Evolutionary conservation across 169 alveolate genomes (phyloP), one percentile per base, ranked within the genome.

Genomic region (Perkinsus marinus): DNA sequence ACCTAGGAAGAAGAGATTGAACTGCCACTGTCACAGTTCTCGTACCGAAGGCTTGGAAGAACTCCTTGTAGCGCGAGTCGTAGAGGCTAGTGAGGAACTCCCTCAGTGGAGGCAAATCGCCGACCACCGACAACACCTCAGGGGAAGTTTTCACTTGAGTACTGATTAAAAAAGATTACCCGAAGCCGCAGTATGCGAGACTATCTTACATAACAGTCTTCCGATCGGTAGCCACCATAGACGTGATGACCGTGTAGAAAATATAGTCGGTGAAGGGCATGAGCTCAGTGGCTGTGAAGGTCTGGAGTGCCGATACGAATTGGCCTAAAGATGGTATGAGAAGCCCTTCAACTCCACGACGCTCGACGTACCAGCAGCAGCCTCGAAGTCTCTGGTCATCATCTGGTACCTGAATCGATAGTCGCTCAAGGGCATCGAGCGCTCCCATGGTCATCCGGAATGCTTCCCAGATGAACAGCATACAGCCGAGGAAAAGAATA

Each of bases 221-320:
- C 79, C 79, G 26, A 26, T 57, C 79, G 7, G 79, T 57, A 2
- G 79, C 79, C 93, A 94, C 96, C 93, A 98, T 95, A 46, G 98
- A 96, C 39, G 97, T 95, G 39, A 97, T 93, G 38, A 98, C 96
- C 3, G 99, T 97, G 91, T 97, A 98, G 90, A 97, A 94, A 22
- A 98, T 98, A 47, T 98, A 94, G 16, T 95, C 96, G 68, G 97
- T 98, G 92, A 97, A 97, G 90, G 98, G 95, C 79, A 98, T 94
- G 39, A 98, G 96, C 92, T 98, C 99, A 57, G 97, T 95, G 34
- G 99, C 98, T 37, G 99, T 98, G 96, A 98, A 98, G 34, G 99
- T 98, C 57, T 99, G 96, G 46, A 97, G 93, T 36, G 98, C 96
- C 79, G 96, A 97, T 68, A 98, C 93, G 92, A 97, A 93, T 90